Evolutionary conservation across 257 asterid genomes (phyloP).

Genomic region (Solanum chiquidenum): DNA sequence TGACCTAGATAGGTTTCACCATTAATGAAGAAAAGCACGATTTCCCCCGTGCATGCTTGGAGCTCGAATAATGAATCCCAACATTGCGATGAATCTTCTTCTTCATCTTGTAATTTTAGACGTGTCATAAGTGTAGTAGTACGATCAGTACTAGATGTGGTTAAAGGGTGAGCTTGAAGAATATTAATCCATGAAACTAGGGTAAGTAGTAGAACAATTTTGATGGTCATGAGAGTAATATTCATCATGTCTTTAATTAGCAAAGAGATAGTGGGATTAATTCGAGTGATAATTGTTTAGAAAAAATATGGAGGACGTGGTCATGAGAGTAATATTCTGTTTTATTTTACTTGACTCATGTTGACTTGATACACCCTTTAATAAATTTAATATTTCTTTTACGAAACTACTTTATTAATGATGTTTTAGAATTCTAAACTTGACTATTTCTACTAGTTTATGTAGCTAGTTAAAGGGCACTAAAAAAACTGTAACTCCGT

Average conservation of each 20-base stretch:
- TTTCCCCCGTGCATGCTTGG: constrained; percentile 54
- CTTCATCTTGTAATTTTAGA: constrained; percentile 17
- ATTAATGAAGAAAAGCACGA: constrained; percentile 51
- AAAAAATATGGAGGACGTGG: background rate
- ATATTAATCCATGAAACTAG: background rate
- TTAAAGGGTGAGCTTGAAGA: background rate
- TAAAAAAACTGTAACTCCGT: too few species aligned
- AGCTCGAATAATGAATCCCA: constrained; percentile 51
- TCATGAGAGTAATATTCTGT: background rate
- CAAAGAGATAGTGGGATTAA: background rate
- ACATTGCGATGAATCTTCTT: constrained; percentile 25
- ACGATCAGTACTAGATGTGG: background rate
- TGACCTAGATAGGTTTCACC: constrained; percentile 66
- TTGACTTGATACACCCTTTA: background rate
- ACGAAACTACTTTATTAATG: background rate
- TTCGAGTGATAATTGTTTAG: background rate
- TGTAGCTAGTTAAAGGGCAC: background rate
- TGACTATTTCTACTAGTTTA: background rate
- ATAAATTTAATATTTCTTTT: background rate
- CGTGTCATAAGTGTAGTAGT: constrained; percentile 2
- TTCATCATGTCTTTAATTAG: background rate
- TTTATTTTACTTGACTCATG: background rate
- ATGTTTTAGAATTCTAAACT: background rate
- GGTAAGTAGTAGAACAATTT: background rate
- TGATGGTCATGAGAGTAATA: background rate